These are phyloP conservation scores for Cyberlindnera maclurae DNA, from an alignment of 805 yeast species.

Conservation along the genomic window DNA sequence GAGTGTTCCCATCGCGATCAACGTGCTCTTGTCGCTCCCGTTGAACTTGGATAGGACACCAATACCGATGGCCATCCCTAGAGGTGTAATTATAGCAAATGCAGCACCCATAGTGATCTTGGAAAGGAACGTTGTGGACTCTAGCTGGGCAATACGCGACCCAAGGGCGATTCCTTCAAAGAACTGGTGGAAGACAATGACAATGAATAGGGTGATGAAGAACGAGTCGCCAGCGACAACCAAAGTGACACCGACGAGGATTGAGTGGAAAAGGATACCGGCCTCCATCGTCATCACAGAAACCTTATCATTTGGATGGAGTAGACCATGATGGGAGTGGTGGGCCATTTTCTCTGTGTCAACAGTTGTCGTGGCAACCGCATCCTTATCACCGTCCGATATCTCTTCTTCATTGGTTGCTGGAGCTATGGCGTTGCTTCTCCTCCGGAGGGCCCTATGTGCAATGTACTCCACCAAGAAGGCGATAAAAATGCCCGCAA, in stretches of 20 bases:
- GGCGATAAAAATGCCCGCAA: slow-evolving; percentile 17
- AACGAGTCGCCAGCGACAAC: slow-evolving; percentile 66
- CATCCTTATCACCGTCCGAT: background rate
- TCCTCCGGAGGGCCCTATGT: slow-evolving; percentile 7
- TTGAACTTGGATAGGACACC: slow-evolving; percentile 58
- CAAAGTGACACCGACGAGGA: slow-evolving; percentile 68
- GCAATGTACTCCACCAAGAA: slow-evolving; percentile 13
- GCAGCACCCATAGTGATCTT: slow-evolving; percentile 47
- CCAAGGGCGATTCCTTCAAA: slow-evolving; percentile 84
- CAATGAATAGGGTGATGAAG: slow-evolving; percentile 61
- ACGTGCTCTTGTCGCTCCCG: slow-evolving; percentile 47
- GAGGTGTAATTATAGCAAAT: slow-evolving; percentile 56
- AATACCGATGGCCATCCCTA: slow-evolving; percentile 70
- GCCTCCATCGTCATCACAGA: slow-evolving; percentile 54
- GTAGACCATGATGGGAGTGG: slow-evolving; percentile 3
- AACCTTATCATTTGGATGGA: slow-evolving; percentile 5
- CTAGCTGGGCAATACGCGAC: slow-evolving; percentile 54
- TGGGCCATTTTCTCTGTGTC: background rate
- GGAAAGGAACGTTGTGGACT: slow-evolving; percentile 28
- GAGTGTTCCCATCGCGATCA: slow-evolving; percentile 59
- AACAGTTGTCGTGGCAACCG: background rate
- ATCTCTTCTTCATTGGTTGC: background rate
- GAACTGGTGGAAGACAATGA: slow-evolving; percentile 60
- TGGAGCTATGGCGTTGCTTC: background rate
- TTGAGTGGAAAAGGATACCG: slow-evolving; percentile 75